Conservation (phyloP, 2,329 filamentous ascomycete genomes). For the Botryosphaeria agaves region DNA sequence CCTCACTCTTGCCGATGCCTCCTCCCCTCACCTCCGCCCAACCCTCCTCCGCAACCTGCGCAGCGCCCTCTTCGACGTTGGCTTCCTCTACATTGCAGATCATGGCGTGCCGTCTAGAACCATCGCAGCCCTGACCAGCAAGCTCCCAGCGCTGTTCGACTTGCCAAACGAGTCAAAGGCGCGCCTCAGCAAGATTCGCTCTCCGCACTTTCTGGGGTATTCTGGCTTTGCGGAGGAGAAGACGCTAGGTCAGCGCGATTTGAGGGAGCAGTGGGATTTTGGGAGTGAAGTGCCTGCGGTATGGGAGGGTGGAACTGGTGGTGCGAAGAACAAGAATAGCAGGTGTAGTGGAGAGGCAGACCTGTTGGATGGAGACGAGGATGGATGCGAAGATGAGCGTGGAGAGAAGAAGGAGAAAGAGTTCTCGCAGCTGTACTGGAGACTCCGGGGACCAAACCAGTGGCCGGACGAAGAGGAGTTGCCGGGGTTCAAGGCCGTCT, state of each 20-base stretch:
- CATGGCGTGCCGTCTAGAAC: conserved; percentile 24
- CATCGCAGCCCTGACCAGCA: conserved; percentile 20
- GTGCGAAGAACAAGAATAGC: conserved; percentile 8
- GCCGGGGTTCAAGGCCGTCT: conserved; percentile 15
- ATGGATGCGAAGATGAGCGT: too few species aligned
- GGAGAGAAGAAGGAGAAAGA: conserved; percentile 30
- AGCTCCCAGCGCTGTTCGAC: conserved; percentile 27
- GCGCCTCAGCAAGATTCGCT: conserved; percentile 29
- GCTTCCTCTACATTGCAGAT: conserved; percentile 36
- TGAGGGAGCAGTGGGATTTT: conserved; percentile 42
- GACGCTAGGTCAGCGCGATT: conserved; percentile 34
- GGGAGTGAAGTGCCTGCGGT: conserved; percentile 33
- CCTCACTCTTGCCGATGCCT: conserved; percentile 29
- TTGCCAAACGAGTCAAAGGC: conserved; percentile 21
- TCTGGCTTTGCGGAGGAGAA: conserved; percentile 36
- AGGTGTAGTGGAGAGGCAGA: conserved; percentile 25
- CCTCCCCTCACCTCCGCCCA: conserved; percentile 16
- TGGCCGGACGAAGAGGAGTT: conserved; percentile 14
- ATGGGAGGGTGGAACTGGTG: too few species aligned
- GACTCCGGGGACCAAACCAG: conserved; percentile 19
- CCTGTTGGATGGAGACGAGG: too few species aligned
- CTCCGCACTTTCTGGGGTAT: conserved; percentile 44
- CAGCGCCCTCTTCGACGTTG: conserved; percentile 30
- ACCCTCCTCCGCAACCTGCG: conserved; percentile 26
- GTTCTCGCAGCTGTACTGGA: conserved; percentile 23